phyloP scores from a whole-genome alignment of 2,329 filamentous ascomycete genomes.

The Stemphylium vesicarium region DNA sequence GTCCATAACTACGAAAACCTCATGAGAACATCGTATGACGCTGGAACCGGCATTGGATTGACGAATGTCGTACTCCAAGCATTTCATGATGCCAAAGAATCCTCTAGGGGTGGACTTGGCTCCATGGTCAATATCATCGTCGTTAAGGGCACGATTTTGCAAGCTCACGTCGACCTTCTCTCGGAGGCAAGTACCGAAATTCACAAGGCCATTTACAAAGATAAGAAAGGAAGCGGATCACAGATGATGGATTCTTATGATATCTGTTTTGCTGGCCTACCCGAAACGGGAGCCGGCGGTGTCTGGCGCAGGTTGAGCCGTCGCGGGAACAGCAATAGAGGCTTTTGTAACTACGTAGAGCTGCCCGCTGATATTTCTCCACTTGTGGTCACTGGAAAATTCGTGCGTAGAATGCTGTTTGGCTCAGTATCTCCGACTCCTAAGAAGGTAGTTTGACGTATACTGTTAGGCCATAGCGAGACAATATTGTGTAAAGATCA shows the following conservation, averaged over 20 bases:
- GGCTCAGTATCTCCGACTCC: neutral
- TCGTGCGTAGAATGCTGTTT: slow-evolving; percentile 1
- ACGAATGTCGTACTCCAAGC: slow-evolving; percentile 4
- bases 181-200: neutral
- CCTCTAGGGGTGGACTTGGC: neutral
- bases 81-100: slow-evolving; percentile 6
- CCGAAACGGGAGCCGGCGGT: neutral
- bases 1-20: slow-evolving; percentile 16
- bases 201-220: neutral
- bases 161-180: neutral
- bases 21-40: slow-evolving; percentile 9
- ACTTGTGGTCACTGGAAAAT: slow-evolving; percentile 1
- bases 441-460: neutral
- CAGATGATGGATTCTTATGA: neutral
- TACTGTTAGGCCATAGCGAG: neutral
- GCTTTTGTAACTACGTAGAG: slow-evolving; percentile 6
- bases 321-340: neutral
- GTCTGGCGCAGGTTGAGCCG: neutral
- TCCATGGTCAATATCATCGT: slow-evolving; percentile 5
- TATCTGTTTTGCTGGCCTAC: slow-evolving; percentile 2
- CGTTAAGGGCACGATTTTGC: neutral
- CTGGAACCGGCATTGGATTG: slow-evolving; percentile 5
- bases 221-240: neutral
- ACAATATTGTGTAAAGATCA: neutral
- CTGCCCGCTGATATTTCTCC: neutral